These are phyloP conservation scores for Wilcoxina mikolae DNA, from an alignment of 495 filamentous ascomycete species.

Conservation along the genomic window DNA sequence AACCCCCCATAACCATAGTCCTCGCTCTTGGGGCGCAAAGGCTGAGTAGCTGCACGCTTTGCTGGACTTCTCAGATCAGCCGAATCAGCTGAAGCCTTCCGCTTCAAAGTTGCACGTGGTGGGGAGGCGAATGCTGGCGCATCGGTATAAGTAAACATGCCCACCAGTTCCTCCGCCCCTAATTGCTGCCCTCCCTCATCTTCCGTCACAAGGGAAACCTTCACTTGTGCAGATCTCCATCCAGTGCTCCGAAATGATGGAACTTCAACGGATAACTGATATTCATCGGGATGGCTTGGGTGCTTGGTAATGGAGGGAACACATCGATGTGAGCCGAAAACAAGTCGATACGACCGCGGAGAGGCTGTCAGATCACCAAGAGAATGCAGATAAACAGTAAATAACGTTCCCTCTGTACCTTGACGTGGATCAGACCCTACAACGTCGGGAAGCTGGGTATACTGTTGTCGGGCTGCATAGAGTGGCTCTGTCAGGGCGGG, in stretches of 20 bases:
- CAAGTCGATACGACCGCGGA: slow-evolving; percentile 45
- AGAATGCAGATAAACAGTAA: slow-evolving; percentile 58
- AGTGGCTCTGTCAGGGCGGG: slow-evolving; percentile 21
- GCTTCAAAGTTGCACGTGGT: slow-evolving; percentile 16
- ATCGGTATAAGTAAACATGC: slow-evolving; percentile 60
- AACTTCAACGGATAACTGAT: slow-evolving; percentile 55
- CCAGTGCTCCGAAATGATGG: slow-evolving; percentile 55
- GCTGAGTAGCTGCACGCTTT: slow-evolving; percentile 27
- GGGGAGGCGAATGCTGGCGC: slow-evolving; percentile 14
- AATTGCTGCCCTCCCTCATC: slow-evolving; percentile 41
- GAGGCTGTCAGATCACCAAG: slow-evolving; percentile 53
- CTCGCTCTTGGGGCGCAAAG: slow-evolving; percentile 31
- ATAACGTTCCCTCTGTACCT: slow-evolving; percentile 52
- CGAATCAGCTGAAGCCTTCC: slow-evolving; percentile 20
- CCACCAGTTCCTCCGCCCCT: slow-evolving; percentile 38
- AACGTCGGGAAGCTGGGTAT: slow-evolving; percentile 47
- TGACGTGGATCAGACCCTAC: slow-evolving; percentile 49
- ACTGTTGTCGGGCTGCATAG: slow-evolving; percentile 31
- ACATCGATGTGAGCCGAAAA: slow-evolving; percentile 60
- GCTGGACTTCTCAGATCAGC: slow-evolving; percentile 27
- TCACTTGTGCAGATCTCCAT: slow-evolving; percentile 40
- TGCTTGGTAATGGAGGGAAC: slow-evolving; percentile 45
- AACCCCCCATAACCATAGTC: slow-evolving; percentile 28
- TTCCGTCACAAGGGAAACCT: slow-evolving; percentile 58
- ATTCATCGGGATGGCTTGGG: slow-evolving; percentile 46